Evolutionary conservation across 2,329 filamentous ascomycete species (phyloP).

Genomic region (Verticillium dahliae): DNA sequence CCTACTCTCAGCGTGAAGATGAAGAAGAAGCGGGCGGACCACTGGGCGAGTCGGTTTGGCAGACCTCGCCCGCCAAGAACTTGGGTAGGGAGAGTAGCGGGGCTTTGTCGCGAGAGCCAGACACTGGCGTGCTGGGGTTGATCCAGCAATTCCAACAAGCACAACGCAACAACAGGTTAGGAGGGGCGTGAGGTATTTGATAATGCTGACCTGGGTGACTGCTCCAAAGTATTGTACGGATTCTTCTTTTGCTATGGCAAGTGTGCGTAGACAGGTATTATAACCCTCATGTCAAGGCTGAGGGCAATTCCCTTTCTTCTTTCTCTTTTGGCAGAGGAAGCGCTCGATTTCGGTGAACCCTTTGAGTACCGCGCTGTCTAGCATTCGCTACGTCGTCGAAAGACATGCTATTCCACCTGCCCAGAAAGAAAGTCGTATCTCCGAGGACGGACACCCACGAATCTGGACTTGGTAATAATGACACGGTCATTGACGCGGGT

Average conservation of each 20-base stretch:
- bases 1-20: constrained; percentile 52
- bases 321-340: no score
- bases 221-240: no score
- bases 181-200: constrained; percentile 22
- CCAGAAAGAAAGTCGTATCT: constrained; percentile 6
- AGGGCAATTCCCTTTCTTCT: no score
- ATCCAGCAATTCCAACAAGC: constrained; percentile 54
- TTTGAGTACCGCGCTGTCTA: no score
- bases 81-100: constrained; percentile 47
- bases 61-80: constrained; percentile 45
- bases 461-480: background rate
- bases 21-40: constrained; percentile 46
- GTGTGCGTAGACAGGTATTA: no score
- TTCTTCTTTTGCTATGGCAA: no score
- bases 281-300: no score
- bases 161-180: constrained; percentile 41
- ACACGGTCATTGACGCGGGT: background rate
- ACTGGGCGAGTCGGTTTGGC: constrained; percentile 55
- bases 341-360: no score
- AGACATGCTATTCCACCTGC: background rate
- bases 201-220: no score
- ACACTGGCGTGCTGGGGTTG: constrained; percentile 49
- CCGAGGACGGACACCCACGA: constrained; percentile 1
- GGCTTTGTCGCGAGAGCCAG: constrained; percentile 35
- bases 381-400: background rate